Percentiles rank a stretch among this genome's conserved stretches.
phyloP scores from a whole-genome alignment of 176 grass and related monocot species.

The Puya raimondii region DNA sequence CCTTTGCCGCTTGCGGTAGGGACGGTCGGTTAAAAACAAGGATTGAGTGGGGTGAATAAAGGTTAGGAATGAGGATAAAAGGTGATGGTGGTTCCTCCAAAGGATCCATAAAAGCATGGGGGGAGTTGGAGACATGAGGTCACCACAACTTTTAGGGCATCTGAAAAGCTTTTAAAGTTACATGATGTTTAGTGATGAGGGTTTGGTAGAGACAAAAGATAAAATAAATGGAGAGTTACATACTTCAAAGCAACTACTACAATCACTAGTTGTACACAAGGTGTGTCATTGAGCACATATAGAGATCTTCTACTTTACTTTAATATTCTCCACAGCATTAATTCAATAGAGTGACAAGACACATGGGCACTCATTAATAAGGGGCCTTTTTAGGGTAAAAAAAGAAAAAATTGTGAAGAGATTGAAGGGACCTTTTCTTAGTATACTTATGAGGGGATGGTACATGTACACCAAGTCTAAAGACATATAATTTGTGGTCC shows the following conservation, averaged over 20 bases:
- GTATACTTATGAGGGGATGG: no score
- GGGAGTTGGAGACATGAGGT: background rate
- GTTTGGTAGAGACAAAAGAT: conserved; percentile 2
- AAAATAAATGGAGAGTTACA: background rate
- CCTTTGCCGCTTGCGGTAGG: no score
- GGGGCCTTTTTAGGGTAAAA: no score
- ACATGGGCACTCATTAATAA: no score
- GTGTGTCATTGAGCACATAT: background rate
- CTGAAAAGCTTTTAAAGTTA: background rate
- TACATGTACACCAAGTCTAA: no score
- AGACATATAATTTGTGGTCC: no score
- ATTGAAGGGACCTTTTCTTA: no score
- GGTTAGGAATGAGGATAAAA: background rate
- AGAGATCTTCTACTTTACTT: background rate
- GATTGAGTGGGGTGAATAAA: background rate
- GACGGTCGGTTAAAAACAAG: no score
- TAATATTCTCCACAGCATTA: background rate
- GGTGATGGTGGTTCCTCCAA: background rate
- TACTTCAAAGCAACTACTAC: conserved; percentile 1
- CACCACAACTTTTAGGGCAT: background rate
- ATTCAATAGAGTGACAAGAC: no score
- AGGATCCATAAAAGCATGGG: background rate
- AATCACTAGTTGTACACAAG: background rate
- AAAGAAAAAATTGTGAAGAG: no score
- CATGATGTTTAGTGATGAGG: background rate